Evolutionary conservation across 1,284 basidiomycete species (phyloP), one percentile per base, ranked within the genome.

Genomic region (Wolfiporia cocos): DNA sequence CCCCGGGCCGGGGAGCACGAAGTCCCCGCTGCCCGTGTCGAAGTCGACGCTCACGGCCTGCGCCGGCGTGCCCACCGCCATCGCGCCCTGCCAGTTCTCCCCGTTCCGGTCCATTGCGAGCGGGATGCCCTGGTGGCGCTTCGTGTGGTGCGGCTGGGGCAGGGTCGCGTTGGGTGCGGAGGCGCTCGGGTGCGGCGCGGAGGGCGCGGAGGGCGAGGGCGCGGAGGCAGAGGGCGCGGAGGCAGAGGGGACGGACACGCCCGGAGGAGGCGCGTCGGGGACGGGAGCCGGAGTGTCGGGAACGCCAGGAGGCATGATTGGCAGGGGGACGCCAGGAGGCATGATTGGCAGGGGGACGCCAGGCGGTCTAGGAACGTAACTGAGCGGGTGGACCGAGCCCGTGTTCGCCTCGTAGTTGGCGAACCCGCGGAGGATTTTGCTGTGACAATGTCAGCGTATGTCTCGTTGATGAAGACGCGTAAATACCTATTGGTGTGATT

Each of bases 31-130:
- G 12, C 61, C 56, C 2, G 56, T 61, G 51, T 49, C 48, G 45
- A 49, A 44, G 34, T 49, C 48, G 39, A 49, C 48, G 6, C 21
- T 26, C 34, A 37, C 40, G 14, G 24, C 39, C 34, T 39, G 39
- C 9, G 54, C 24, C 3, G 62, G 61, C n/a, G 53, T 61, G 18
- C 62, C 62, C 22, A 63, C 57, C n/a, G 42, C 46, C 37, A 63
- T 61, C 3, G 35, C 31, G 11, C 62, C 61, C 28, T 54, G 51
- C 59, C 59, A 63, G 11, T 61, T 35, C 24, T 44, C 17, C 9
- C 39, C 43, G 24, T 43, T 34, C 20, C 18, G 24, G 31, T 54
- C 38, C 37, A 54, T 48, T 2, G 36, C 47, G 10, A 58, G 50
- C 3, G 47, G 15, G n/a, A 43, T 47, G n/a, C 29, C 23, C 14